Conservation (phyloP, 129 eudicot genomes). For the Flaveria linearis region DNA sequence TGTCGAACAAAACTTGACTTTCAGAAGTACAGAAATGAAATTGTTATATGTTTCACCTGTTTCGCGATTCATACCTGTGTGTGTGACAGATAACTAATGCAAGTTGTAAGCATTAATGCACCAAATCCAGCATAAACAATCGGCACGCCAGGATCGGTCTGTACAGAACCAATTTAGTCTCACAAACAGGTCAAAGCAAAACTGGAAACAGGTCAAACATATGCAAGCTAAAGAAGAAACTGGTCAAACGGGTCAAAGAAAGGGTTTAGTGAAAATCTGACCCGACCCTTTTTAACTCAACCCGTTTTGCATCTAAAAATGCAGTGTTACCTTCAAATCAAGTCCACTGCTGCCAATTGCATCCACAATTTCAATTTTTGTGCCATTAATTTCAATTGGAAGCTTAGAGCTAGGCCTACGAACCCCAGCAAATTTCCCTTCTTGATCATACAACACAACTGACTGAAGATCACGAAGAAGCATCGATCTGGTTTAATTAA, state of each 20-base stretch:
- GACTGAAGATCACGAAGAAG: conserved; percentile 98
- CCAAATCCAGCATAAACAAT: conserved; percentile 97
- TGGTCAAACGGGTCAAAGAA: background rate
- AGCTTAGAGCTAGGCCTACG: conserved; percentile 88
- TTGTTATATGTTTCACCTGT: background rate
- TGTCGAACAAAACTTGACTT: conserved; percentile 20
- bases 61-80: conserved; percentile 61
- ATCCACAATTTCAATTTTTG: conserved; percentile 72
- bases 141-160: conserved; percentile 99
- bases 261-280: background rate
- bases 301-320: conserved; percentile 6
- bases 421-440: conserved; percentile 92
- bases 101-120: conserved; percentile 94
- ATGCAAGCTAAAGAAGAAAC: background rate
- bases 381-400: conserved; percentile 86
- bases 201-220: background rate
- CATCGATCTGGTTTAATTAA: conserved; percentile 71
- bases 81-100: conserved; percentile 88
- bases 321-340: conserved; percentile 69
- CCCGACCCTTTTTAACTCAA: background rate
- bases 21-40: background rate
- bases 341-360: conserved; percentile 99
- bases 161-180: conserved; percentile 19
- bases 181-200: background rate
- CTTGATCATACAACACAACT: conserved; percentile 83